Evolutionary conservation across 805 yeast genomes (phyloP), one percentile per base, ranked within the genome.

Genomic region (Candida incommunis): DNA sequence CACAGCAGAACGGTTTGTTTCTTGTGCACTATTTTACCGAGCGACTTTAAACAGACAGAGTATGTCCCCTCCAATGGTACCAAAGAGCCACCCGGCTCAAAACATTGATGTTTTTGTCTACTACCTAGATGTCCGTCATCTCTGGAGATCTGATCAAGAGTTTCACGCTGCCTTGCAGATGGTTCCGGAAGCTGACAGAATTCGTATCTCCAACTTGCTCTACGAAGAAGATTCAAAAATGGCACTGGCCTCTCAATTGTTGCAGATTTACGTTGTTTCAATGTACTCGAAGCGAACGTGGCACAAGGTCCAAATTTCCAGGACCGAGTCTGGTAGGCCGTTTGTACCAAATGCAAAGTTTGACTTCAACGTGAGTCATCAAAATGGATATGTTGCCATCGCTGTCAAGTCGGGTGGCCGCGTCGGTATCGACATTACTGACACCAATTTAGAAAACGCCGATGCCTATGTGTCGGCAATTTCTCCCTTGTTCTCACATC

Each of bases 311-410:
- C 43, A 50, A 26, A 61, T 72, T 41, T 46, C 47, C 0, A 55
- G 51, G 26, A 70, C 68, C 29, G 46, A 56, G 26, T 70, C 54
- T 51, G 90, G 92, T 1, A 82, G 82, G 51, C 88, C 92, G 0
- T 48, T 26, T 3, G 41, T 75, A 15, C 44, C 46, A 1, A 58
- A 53, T 22, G 47, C 62, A 3, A 41, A 47, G 2, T 50, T 70
- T 27, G 59, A 67, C 25, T 82, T 75, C 63, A 82, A 77, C 55
- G 62, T 77, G 53, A 72, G 83, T 3, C 76, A 77, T 51, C 82
- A 84, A 27, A 67, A 70, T 27, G 69, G 69, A 4, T 49, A 69
- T 4, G 65, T 77, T 2, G 61, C 74, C 18, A 57, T 81, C 49
- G 73, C 63, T 2, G 57, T 76, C 1, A 42, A 35, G 0, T 31